Evolutionary conservation across 2,329 filamentous ascomycete species (phyloP).

Genomic region (Penicillium thymicola): DNA sequence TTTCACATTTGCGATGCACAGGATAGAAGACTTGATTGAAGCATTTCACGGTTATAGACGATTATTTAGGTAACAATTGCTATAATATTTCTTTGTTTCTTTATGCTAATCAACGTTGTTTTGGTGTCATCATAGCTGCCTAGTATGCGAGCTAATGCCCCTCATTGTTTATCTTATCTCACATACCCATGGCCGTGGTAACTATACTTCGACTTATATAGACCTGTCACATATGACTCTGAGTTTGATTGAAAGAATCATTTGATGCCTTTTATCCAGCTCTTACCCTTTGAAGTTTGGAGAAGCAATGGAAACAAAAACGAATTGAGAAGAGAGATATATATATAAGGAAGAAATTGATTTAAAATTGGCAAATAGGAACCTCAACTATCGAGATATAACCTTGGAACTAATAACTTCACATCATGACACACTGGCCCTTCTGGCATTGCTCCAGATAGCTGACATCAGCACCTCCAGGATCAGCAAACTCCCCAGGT

Average conservation of each 20-base stretch:
- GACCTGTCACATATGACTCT: not conserved
- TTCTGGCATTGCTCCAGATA: constrained; percentile 65
- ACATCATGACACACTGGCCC: constrained; percentile 53
- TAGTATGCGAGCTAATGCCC: constrained; percentile 10
- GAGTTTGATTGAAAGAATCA: not conserved
- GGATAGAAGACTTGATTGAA: not conserved
- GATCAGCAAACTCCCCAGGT: constrained; percentile 37
- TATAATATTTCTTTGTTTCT: not conserved
- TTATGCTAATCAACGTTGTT: not conserved
- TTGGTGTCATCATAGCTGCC: constrained; percentile 6
- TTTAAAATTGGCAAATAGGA: not conserved
- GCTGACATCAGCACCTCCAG: constrained; percentile 67
- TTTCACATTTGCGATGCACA: not conserved
- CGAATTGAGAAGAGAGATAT: not conserved
- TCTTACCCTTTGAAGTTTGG: not conserved
- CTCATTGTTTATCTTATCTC: constrained; percentile 30
- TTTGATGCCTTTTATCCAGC: not conserved
- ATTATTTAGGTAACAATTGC: not conserved
- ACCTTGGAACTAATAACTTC: constrained; percentile 9
- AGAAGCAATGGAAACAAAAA: not conserved
- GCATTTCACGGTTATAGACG: not conserved
- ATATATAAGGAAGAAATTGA: not conserved
- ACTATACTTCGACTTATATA: constrained; percentile 10
- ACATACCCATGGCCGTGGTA: not conserved
- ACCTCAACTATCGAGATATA: not conserved